Percentiles rank a stretch among this genome's conserved stretches.
Conservation (phyloP, 176 grass and related monocot genomes). For the Aegilops sharonensis region DNA sequence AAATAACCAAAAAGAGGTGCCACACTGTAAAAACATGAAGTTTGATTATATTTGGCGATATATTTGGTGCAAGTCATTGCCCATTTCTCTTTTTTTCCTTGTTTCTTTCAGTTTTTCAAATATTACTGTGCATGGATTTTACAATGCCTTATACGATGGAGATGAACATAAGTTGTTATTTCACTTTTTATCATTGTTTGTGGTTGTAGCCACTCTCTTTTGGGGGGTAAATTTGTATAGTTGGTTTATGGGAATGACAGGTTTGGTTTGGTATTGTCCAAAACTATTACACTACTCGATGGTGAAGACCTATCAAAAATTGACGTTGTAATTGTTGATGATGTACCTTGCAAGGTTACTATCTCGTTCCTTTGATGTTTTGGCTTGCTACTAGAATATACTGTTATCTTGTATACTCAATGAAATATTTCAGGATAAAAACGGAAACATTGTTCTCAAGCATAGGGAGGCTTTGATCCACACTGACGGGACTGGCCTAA, state of each 20-base stretch:
- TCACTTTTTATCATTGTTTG: neutral
- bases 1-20: neutral
- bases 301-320: constrained; percentile 38
- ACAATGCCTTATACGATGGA: neutral
- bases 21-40: neutral
- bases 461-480: constrained; percentile 49
- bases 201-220: neutral
- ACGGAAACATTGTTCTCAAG: constrained; percentile 19
- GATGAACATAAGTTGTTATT: neutral
- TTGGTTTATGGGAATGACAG: constrained; percentile 40
- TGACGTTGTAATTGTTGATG: constrained; percentile 37
- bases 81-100: neutral
- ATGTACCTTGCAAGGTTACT: constrained; percentile 59
- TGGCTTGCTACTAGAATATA: neutral
- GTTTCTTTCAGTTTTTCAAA: neutral
- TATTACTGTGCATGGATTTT: neutral
- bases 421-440: constrained; percentile 44
- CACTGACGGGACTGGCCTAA: constrained; percentile 88
- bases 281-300: constrained; percentile 51
- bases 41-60: neutral
- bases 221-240: neutral
- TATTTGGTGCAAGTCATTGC: neutral
- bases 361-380: neutral
- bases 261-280: constrained; percentile 81
- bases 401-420: neutral